Conservation (phyloP, 163 green algal species). For the Volvox carteri region DNA sequence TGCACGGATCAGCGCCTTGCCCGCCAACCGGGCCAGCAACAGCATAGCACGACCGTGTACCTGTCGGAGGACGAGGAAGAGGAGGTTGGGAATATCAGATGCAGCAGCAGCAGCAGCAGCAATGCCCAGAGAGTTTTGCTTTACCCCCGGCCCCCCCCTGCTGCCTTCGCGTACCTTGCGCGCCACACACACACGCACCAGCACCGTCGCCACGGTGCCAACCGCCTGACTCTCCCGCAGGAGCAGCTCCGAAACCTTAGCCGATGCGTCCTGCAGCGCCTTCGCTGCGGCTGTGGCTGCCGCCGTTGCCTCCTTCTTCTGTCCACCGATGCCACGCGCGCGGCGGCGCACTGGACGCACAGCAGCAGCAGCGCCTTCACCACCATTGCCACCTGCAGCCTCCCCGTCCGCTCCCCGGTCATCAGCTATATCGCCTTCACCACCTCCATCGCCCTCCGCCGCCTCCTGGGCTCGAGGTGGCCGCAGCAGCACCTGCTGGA, state of each 20-base stretch:
- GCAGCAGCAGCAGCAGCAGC: no score
- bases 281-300: neutral
- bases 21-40: constrained; percentile 9
- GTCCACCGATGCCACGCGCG: no score
- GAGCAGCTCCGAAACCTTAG: constrained; percentile 25
- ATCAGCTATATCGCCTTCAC: neutral
- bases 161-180: constrained; percentile 5
- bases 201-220: constrained; percentile 3
- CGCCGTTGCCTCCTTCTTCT: neutral
- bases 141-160: no score
- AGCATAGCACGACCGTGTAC: constrained; percentile 20
- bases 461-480: neutral
- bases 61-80: neutral
- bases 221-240: neutral
- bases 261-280: neutral
- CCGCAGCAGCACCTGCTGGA: neutral
- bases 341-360: neutral
- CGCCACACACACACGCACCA: constrained; percentile 32
- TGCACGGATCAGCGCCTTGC: neutral
- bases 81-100: no score
- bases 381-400: neutral
- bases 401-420: neutral
- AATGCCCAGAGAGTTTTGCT: no score
- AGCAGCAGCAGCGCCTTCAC: neutral
- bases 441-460: neutral